Evolutionary conservation across 1,284 basidiomycete genomes (phyloP).

Genomic region (Cryptococcus amylolentus): DNA sequence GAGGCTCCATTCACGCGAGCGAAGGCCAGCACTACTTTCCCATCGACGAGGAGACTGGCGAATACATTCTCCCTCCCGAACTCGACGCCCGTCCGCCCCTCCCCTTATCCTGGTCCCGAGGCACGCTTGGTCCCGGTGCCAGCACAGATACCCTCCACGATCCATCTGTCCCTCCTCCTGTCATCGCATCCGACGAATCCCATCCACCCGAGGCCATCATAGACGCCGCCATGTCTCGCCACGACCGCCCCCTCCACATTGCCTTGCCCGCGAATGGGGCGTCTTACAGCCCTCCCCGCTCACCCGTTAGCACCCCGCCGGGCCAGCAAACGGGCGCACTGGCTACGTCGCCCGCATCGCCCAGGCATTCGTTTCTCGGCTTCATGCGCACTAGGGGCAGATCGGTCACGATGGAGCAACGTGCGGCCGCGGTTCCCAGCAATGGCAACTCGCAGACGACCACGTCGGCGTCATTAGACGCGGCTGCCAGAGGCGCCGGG

Average conservation of each 20-base stretch:
- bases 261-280: slow-evolving; percentile 17
- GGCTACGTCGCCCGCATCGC: slow-evolving; percentile 36
- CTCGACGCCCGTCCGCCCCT: too few relatives aligned
- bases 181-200: neutral
- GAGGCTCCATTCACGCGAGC: too few relatives aligned
- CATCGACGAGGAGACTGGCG: too few relatives aligned
- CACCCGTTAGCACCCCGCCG: slow-evolving; percentile 19
- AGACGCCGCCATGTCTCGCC: neutral
- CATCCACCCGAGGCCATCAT: too few relatives aligned
- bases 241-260: slow-evolving; percentile 28
- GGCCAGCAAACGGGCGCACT: neutral
- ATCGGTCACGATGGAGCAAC: slow-evolving; percentile 38
- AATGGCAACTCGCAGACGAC: neutral
- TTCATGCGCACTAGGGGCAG: slow-evolving; percentile 46
- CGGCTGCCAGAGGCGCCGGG: neutral
- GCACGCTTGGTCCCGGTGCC: too few relatives aligned
- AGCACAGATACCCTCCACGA: too few relatives aligned
- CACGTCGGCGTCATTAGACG: neutral
- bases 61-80: too few relatives aligned
- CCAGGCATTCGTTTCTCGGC: slow-evolving; percentile 42
- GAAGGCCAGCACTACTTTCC: too few relatives aligned
- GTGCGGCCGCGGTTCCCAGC: slow-evolving; percentile 2
- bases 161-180: neutral
- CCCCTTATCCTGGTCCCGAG: too few relatives aligned
- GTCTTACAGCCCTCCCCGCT: slow-evolving; percentile 17